Base-by-base conservation (phyloP, 208 protist genomes). In the Crithidia fasciculata region DNA sequence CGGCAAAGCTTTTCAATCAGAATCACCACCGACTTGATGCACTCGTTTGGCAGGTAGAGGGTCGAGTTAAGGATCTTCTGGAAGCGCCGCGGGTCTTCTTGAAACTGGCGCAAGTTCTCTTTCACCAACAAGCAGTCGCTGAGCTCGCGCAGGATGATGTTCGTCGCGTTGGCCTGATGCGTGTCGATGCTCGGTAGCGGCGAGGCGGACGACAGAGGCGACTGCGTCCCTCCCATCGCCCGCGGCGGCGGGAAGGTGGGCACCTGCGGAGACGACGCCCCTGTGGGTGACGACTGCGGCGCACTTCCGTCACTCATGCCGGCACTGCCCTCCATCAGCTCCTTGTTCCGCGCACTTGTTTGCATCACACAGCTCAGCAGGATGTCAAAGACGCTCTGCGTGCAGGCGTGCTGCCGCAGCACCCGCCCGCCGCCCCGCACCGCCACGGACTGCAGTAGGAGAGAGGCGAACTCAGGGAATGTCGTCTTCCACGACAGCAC, bases 1-100 rank as follows among this genome's bases (percentile, higher is more conserved):
- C 94, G 95, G 74, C 87, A 95, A 56, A 97, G 71, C 80, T 94
- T 92, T 78, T 97, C 93, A 8, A 94, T 78, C 19, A 97, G 74
- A 37, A 91, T 79, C 40, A 97, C 89, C 28, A 94, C 69, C 10
- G 84, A 79, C 64, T 91, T 86, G 62, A 91, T 84, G 82, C 89
- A 95, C 74, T 92, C 83, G 50, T 72, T 72, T 2, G 93, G 90
- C 49, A 95, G 78, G 60, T 74, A 28, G 10, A 84, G 63, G 55
- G 83, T 84, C 43, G 95, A 16, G 8, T 44, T 65, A 8, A 97
- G 76, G 8, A 97, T 79, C 16, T 53, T 69, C 61, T 83, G 55
- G 64, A 95, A 93, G 19, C 93, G 85, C 18, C 64, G 39, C 8
- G 87, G 83, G 19, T 82, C 81, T 15, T 74, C 65, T 45, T 84